Evolutionary conservation across 2,329 filamentous ascomycete genomes (phyloP).

Genomic region (Passalora sequoiae): DNA sequence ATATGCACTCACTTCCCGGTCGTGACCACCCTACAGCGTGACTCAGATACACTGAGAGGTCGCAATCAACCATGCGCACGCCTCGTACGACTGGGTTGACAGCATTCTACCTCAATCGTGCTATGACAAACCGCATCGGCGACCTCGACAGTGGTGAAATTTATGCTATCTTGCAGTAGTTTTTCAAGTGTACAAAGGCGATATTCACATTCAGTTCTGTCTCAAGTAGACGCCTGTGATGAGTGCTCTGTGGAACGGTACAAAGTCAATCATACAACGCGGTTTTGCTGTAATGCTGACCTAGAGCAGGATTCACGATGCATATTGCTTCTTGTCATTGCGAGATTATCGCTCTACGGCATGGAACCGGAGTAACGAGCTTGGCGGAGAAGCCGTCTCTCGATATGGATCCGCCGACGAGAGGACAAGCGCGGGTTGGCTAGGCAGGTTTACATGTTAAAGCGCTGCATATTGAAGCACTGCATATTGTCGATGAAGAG

Average conservation of each 20-base stretch:
- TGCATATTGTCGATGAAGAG: no score
- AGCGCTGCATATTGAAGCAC: no score
- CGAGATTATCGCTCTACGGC: conserved; percentile 59
- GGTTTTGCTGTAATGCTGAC: conserved; percentile 1
- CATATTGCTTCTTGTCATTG: conserved; percentile 73
- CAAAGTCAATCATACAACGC: conserved; percentile 5
- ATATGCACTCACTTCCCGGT: conserved; percentile 61
- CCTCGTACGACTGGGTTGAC: conserved; percentile 73
- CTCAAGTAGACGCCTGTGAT: conserved; percentile 66
- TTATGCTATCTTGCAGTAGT: conserved; percentile 60
- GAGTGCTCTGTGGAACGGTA: conserved; percentile 68
- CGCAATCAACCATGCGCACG: conserved; percentile 63
- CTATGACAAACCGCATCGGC: conserved; percentile 64
- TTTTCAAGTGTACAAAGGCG: conserved; percentile 66
- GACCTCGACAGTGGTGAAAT: conserved; percentile 65
- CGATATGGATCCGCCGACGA: conserved; percentile 58
- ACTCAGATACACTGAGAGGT: conserved; percentile 59
- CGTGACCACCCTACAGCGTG: conserved; percentile 56
- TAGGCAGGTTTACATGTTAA: no score
- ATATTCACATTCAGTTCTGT: conserved; percentile 65
- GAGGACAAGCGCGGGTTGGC: conserved; percentile 61
- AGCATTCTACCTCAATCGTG: conserved; percentile 64
- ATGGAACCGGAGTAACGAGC: conserved; percentile 66
- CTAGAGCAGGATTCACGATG: conserved; percentile 43
- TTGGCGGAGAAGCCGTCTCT: conserved; percentile 69